Conservation (phyloP, 345 rosid species). For the Tarenaya hassleriana region DNA sequence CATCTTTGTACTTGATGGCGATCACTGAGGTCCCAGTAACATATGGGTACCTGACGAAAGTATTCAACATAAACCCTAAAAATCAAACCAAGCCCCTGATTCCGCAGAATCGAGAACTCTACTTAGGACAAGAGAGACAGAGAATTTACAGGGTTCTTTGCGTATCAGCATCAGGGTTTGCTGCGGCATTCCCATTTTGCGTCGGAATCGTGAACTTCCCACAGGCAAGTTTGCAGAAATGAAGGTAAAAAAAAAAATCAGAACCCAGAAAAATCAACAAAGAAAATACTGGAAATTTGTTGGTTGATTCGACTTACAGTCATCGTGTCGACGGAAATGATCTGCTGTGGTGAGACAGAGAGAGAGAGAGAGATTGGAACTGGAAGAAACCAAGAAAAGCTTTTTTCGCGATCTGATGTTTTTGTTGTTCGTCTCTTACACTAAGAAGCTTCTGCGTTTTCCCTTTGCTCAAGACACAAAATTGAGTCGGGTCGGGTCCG, state of each 20-base stretch:
- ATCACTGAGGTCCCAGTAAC: constrained; percentile 95
- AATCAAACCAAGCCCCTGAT: not conserved
- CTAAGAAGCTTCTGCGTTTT: too few relatives aligned
- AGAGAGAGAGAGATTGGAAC: too few relatives aligned
- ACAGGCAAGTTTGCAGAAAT: not conserved
- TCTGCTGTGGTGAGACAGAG: too few relatives aligned
- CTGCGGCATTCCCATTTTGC: constrained; percentile 28
- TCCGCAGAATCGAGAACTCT: not conserved
- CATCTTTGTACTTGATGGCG: constrained; percentile 92
- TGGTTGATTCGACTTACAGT: too few relatives aligned
- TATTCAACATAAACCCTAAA: constrained; percentile 13
- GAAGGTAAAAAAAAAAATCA: not conserved
- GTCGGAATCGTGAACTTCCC: constrained; percentile 28
- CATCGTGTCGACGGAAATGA: too few relatives aligned
- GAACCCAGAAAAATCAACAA: not conserved
- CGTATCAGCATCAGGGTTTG: constrained; percentile 32
- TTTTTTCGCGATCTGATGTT: too few relatives aligned
- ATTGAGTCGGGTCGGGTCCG: too few relatives aligned
- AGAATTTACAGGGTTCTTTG: constrained; percentile 48
- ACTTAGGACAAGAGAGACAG: not conserved
- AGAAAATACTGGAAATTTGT: too few relatives aligned
- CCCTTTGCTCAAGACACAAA: too few relatives aligned
- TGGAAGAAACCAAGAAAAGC: too few relatives aligned
- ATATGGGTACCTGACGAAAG: constrained; percentile 60
- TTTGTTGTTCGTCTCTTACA: too few relatives aligned